phyloP scores from a whole-genome alignment of 352 stramenopile species.

The Globisporangium carolinianum region DNA sequence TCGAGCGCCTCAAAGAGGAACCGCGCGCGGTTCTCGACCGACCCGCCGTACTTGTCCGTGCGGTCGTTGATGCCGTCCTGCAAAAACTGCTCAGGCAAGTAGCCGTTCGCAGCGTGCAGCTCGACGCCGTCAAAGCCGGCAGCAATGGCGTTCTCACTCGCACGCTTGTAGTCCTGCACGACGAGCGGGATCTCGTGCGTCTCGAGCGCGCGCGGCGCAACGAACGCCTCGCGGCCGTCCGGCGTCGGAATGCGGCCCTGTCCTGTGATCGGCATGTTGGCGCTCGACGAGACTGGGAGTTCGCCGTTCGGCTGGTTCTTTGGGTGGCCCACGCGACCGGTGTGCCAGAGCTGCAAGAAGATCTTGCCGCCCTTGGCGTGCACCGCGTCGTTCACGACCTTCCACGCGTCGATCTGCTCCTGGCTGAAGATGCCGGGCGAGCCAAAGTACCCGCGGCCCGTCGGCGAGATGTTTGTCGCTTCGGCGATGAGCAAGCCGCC shows the following conservation, averaged over 20 bases:
- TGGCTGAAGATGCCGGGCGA: slow-evolving; percentile 32
- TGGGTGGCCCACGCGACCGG: slow-evolving; percentile 44
- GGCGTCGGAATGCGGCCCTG: slow-evolving; percentile 14
- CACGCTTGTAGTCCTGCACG: slow-evolving; percentile 58
- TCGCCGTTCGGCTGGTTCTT: slow-evolving; percentile 29
- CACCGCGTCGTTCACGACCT: slow-evolving; percentile 37
- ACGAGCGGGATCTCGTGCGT: slow-evolving; percentile 53
- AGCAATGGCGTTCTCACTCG: slow-evolving; percentile 49
- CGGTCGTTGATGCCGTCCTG: slow-evolving; percentile 76
- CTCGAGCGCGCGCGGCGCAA: slow-evolving; percentile 42
- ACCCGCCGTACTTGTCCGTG: slow-evolving; percentile 83
- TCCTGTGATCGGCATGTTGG: slow-evolving; percentile 6
- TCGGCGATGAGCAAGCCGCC: slow-evolving; percentile 35
- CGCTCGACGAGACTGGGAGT: slow-evolving; percentile 27
- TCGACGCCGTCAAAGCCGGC: slow-evolving; percentile 90
- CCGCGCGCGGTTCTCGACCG: slow-evolving; percentile 74
- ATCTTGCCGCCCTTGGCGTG: slow-evolving; percentile 56
- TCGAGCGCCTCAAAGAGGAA: slow-evolving; percentile 77
- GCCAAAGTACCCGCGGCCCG: slow-evolving; percentile 15
- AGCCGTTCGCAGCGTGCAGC: slow-evolving; percentile 88
- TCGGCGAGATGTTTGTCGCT: slow-evolving; percentile 22
- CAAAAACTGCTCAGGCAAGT: slow-evolving; percentile 90
- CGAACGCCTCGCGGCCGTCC: slow-evolving; percentile 17
- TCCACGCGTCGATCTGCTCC: slow-evolving; percentile 35
- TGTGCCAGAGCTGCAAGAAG: slow-evolving; percentile 72